Evolutionary conservation across 2,329 filamentous ascomycete species (phyloP).

Genomic region (Fusarium equiseti): DNA sequence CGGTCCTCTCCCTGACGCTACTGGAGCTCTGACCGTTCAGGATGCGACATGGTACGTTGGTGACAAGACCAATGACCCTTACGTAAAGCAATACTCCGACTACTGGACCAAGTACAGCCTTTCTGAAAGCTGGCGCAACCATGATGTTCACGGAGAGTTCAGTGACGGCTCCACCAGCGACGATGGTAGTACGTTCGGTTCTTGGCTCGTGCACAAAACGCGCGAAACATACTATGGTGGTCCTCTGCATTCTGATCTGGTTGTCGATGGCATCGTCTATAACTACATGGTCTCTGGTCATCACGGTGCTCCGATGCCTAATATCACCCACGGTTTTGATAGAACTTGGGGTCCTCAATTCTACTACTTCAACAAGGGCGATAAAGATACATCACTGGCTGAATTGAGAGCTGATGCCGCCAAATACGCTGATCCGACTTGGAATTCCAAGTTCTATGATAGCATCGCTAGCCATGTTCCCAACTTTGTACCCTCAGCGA

Average conservation of each 20-base stretch:
- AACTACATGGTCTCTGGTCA: slow-evolving; percentile 72
- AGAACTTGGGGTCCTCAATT: slow-evolving; percentile 73
- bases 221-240: slow-evolving; percentile 71
- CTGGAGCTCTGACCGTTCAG: slow-evolving; percentile 63
- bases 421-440: slow-evolving; percentile 25
- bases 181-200: slow-evolving; percentile 66
- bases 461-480: slow-evolving; percentile 32
- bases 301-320: slow-evolving; percentile 70
- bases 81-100: slow-evolving; percentile 65
- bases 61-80: slow-evolving; percentile 64
- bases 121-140: slow-evolving; percentile 66
- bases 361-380: slow-evolving; percentile 67
- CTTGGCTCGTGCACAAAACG: slow-evolving; percentile 73
- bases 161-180: slow-evolving; percentile 54
- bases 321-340: slow-evolving; percentile 73
- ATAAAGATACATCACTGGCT: not conserved
- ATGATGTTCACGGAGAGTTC: slow-evolving; percentile 66
- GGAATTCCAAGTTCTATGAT: slow-evolving; percentile 39
- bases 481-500: slow-evolving; percentile 20
- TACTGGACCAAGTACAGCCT: slow-evolving; percentile 76
- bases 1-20: slow-evolving; percentile 59
- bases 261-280: slow-evolving; percentile 73
- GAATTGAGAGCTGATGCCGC: slow-evolving; percentile 33
- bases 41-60: slow-evolving; percentile 72
- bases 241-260: slow-evolving; percentile 70